Evolutionary conservation across 2,329 filamentous ascomycete species (phyloP).

Genomic region (Pyricularia grisea): DNA sequence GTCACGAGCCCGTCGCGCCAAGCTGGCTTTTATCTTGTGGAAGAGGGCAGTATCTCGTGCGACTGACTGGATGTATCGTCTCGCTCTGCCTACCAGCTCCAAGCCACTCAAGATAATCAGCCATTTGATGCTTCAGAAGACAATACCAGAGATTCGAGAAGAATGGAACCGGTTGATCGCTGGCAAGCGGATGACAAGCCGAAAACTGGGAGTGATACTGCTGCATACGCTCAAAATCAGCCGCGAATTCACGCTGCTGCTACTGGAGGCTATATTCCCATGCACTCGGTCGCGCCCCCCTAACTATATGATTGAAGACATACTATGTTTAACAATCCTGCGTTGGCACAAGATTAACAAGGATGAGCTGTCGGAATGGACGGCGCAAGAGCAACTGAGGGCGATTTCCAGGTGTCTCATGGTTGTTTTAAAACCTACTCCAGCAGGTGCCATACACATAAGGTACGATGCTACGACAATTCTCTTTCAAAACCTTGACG

Average conservation of each 20-base stretch:
- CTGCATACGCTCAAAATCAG: slow-evolving; percentile 15
- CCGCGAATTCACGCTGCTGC: slow-evolving; percentile 20
- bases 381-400: neutral
- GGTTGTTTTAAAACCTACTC: neutral
- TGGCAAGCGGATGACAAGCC: neutral
- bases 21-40: neutral
- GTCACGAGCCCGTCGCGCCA: neutral
- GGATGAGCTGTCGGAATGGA: neutral
- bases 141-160: neutral
- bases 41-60: neutral
- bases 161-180: neutral
- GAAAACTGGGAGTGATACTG: neutral
- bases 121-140: neutral
- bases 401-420: neutral
- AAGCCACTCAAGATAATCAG: neutral
- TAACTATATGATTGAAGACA: slow-evolving; percentile 28
- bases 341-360: neutral
- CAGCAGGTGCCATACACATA: neutral
- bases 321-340: slow-evolving; percentile 20
- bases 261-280: slow-evolving; percentile 28
- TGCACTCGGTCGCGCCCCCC: slow-evolving; percentile 14
- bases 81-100: neutral
- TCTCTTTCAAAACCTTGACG: neutral
- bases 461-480: neutral
- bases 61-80: neutral